phyloP scores from a whole-genome alignment of 805 yeast genomes.

The Lachancea quebecensis region DNA sequence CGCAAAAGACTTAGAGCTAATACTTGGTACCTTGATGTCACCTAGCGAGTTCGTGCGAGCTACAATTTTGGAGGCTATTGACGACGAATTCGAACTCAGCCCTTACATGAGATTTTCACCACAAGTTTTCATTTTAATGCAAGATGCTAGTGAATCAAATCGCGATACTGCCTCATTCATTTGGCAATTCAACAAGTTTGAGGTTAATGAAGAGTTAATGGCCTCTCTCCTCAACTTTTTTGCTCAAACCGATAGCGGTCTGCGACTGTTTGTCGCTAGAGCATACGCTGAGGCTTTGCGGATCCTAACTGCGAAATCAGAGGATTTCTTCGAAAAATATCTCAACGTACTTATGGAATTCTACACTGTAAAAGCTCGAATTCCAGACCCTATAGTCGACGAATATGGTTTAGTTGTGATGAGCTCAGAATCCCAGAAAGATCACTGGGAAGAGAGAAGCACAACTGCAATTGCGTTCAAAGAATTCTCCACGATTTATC shows the following conservation, averaged over 20 bases:
- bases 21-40: conserved; percentile 51
- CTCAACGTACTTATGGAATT: conserved; percentile 44
- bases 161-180: conserved; percentile 67
- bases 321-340: conserved; percentile 27
- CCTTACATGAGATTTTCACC: conserved; percentile 43
- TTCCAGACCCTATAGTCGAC: conserved; percentile 73
- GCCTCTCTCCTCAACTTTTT: conserved; percentile 44
- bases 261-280: conserved; percentile 66
- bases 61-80: conserved; percentile 75
- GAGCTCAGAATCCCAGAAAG: conserved; percentile 53
- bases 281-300: conserved; percentile 52
- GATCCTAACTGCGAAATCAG: conserved; percentile 24
- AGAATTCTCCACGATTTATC: conserved; percentile 44
- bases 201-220: conserved; percentile 32
- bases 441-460: conserved; percentile 78
- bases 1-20: conserved; percentile 47
- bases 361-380: conserved; percentile 56
- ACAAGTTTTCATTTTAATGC: conserved; percentile 73
- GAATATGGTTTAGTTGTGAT: conserved; percentile 72
- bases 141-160: conserved; percentile 60
- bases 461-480: conserved; percentile 69
- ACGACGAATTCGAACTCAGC: conserved; percentile 60
- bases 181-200: conserved; percentile 72
- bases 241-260: conserved; percentile 51
- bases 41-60: conserved; percentile 68